A percentile compares a stretch with the other conserved stretches of the same genome.
Evolutionary conservation across 2,329 filamentous ascomycete genomes (phyloP).

Genomic region (Aspergillus carbonarius): DNA sequence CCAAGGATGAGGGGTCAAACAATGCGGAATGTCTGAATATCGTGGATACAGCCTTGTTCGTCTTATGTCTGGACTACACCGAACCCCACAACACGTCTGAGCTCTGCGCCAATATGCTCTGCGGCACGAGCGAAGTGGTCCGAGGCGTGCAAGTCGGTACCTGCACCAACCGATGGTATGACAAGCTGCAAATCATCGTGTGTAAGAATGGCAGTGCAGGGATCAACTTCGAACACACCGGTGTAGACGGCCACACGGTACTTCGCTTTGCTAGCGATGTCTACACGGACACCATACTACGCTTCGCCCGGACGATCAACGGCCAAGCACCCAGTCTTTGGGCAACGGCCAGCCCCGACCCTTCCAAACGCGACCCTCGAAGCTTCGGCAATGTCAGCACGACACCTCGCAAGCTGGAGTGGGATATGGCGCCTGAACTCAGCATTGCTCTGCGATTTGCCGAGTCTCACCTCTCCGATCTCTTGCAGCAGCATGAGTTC

Average conservation of each 20-base stretch:
- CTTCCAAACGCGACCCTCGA: conserved; percentile 83
- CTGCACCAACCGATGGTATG: conserved; percentile 98
- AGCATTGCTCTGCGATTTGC: conserved; percentile 90
- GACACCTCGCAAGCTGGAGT: conserved; percentile 92
- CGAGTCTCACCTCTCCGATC: conserved; percentile 87
- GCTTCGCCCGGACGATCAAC: conserved; percentile 93
- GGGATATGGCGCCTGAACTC: conserved; percentile 93
- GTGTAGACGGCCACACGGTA: conserved; percentile 95
- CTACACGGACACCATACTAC: conserved; percentile 95
- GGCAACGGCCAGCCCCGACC: conserved; percentile 87
- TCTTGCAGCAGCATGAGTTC: conserved; percentile 97
- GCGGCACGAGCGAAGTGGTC: conserved; percentile 87
- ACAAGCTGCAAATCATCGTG: conserved; percentile 98
- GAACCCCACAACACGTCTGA: conserved; percentile 77
- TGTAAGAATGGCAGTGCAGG: conserved; percentile 98
- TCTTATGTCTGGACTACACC: conserved; percentile 88
- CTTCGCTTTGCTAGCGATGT: conserved; percentile 93
- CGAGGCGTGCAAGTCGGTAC: conserved; percentile 94
- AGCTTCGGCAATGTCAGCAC: conserved; percentile 93
- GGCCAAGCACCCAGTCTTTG: conserved; percentile 88
- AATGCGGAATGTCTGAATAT: conserved; percentile 96
- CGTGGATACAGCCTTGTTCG: conserved; percentile 89
- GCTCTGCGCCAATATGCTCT: conserved; percentile 98
- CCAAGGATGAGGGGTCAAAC: conserved; percentile 81
- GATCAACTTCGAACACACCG: conserved; percentile 99